Base-by-base conservation (phyloP, 2,329 filamentous ascomycete genomes). In the Tolypocladium sp. region DNA sequence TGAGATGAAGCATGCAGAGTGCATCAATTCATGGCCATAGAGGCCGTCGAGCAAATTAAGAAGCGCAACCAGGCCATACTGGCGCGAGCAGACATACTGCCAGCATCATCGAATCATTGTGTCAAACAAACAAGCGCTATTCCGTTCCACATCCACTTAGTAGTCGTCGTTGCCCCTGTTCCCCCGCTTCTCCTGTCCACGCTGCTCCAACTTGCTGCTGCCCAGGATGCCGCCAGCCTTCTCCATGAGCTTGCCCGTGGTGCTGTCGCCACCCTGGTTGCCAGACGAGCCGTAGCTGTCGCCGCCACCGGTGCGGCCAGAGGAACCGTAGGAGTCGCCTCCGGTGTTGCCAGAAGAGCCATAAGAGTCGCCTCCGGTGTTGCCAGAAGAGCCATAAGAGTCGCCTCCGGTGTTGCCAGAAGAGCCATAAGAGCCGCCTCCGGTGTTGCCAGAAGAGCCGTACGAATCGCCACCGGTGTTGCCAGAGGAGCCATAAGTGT, bases 191-290 rank as follows among this genome's bases (percentile, higher is more conserved):
- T 71, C 73, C 9, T 71, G 69, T 4, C 82, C 83, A 70, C 79
- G 81, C 63, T 77, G 70, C 58, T 73, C 73, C 15, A 85, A 59
- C 51, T 70, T 73, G 20, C 78, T 73, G 63, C 75, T 82, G 58
- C 78, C 70, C 62, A 86, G 64, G 56, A 80, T 64, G 15, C 71
- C 69, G 10, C 82, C 82, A 7, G 77, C 79, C 75, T 84, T 85
- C 72, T 87, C 81, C 69, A 86, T 73, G 30, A 86, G 59, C 71
- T 82, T 85, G 54, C 83, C 83, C 27, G 82, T 57, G 20, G 76
- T 77, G 56, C 60, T 59, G 38, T 58, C 15, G 55, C 22, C n/a
- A 25, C 57, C 59, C 13, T 55, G 52, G 35, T 58, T 54, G 8
- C 60, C 60, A 8, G 61, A 61, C 12, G 62, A 64, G 59, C 59